Base-by-base conservation (phyloP, 176 grass and related monocot species). In the Eleusine indica region DNA sequence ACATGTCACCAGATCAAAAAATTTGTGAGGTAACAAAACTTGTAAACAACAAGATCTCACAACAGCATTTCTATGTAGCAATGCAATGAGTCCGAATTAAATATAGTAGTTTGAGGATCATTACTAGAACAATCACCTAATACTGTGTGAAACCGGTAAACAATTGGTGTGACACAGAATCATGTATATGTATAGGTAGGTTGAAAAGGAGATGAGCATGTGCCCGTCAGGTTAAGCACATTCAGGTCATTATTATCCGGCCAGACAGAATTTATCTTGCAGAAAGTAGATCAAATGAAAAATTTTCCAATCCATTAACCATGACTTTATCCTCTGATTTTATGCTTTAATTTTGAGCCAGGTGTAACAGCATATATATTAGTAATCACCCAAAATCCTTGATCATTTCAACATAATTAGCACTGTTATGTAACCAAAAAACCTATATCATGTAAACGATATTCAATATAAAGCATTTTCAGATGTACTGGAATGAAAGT, bases 401-500 rank as follows among this genome's bases (percentile, higher is more conserved):
- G 29, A 22, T 53, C 15, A 53, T 68, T 3, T 25, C 12, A 69
- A n/a, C 65, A 69, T 79, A 13, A 7, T 38, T 6, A 28, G 7
- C 30, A 28, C 78, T 80, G 49, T 51, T 39, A 4, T 53, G 64
- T 68, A 17, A 53, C 30, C 22, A 47, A 48, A 21, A 25, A 30
- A 10, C 57, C 32, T 35, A 35, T 57, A 43, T 75, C 47, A 68
- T 49, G 58, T n/a, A 74, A 74, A 43, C 7, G 68, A 39, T 1
- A 73, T 5, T 8, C 32, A 37, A 79, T 74, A 28, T 19, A 29
- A 78, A 48, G 9, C 30, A 40, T 9, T 52, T 29, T 7, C 60
- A 30, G 29, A 51, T 8, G 29, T 39, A 49, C 4, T 71, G 30
- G 66, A 78, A 78, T 41, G 6, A 8, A 86, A 75, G n/a, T 82